Percentiles rank a stretch among this genome's conserved stretches.
Evolutionary conservation across 805 yeast genomes (phyloP).

Genomic region (Lipomyces sp.): DNA sequence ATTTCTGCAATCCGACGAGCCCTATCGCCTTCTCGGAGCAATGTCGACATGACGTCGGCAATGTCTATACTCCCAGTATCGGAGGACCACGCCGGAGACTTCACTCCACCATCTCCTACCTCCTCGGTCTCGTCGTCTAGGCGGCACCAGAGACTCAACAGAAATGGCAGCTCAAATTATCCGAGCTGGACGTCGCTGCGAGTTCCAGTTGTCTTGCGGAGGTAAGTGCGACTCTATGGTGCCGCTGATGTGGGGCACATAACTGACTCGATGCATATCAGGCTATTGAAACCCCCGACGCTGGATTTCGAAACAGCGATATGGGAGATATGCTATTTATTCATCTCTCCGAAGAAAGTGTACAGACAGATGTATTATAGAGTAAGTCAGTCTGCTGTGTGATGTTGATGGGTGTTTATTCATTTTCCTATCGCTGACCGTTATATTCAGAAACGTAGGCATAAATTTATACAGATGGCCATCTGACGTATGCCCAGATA

Average conservation of each 20-base stretch:
- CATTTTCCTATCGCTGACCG: too few species aligned
- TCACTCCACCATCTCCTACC: constrained; percentile 15
- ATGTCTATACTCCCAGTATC: constrained; percentile 3
- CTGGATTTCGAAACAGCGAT: constrained; percentile 88
- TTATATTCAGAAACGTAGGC: constrained; percentile 13
- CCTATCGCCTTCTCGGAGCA: constrained; percentile 8
- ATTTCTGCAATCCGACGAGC: constrained; percentile 13
- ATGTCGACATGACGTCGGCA: background rate
- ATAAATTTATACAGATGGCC: background rate
- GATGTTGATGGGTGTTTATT: too few species aligned
- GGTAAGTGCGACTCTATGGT: constrained; percentile 5
- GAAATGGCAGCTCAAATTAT: background rate
- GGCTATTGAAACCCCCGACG: constrained; percentile 69
- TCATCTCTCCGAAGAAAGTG: constrained; percentile 75
- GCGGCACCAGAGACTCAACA: constrained; percentile 13
- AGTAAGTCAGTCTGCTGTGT: constrained; percentile 24
- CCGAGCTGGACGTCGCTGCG: constrained; percentile 10
- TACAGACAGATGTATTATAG: constrained; percentile 79
- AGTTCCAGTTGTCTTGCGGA: constrained; percentile 23
- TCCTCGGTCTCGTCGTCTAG: constrained; percentile 21
- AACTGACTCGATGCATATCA: constrained; percentile 14
- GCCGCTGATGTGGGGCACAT: background rate
- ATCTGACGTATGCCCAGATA: background rate
- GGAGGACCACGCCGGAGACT: background rate
- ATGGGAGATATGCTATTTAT: constrained; percentile 80